phyloP scores from a whole-genome alignment of 768 basidiomycete species.

The Phallus indusiatus region DNA sequence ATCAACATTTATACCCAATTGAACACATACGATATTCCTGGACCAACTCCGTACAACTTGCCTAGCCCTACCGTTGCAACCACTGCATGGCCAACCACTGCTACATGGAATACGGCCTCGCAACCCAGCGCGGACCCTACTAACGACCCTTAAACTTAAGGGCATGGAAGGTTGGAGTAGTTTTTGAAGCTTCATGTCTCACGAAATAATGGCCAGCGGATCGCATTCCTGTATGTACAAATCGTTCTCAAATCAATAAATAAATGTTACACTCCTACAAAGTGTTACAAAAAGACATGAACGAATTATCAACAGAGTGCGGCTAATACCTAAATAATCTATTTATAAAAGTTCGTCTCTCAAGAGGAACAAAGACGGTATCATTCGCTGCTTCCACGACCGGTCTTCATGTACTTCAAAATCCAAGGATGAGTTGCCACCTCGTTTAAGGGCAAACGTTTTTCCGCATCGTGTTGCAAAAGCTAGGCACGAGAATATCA shows the following conservation, averaged over 20 bases:
- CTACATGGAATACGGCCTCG: slow-evolving; percentile 40
- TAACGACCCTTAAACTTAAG: slow-evolving; percentile 12
- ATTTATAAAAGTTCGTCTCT: not conserved
- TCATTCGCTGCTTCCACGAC: not conserved
- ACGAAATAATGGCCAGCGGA: not conserved
- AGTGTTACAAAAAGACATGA: no score
- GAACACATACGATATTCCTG: slow-evolving; percentile 35
- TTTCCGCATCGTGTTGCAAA: slow-evolving; percentile 66
- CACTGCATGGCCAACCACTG: slow-evolving; percentile 36
- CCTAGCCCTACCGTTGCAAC: slow-evolving; percentile 31
- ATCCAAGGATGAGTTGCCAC: slow-evolving; percentile 87
- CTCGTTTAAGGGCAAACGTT: slow-evolving; percentile 63
- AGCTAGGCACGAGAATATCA: slow-evolving; percentile 41
- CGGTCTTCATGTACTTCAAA: slow-evolving; percentile 23
- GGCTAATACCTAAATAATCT: no score
- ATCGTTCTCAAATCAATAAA: not conserved
- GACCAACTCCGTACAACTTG: slow-evolving; percentile 39
- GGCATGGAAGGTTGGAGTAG: not conserved
- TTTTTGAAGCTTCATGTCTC: not conserved
- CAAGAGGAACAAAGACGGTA: not conserved
- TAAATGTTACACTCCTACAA: not conserved
- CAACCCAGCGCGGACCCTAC: slow-evolving; percentile 40
- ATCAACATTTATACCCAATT: slow-evolving; percentile 36
- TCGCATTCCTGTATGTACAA: not conserved
- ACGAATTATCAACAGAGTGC: no score